Evolutionary conservation across 192 early-diverging fungal genomes (phyloP), one percentile per base, ranked within the genome.

Genomic region (Pecoramyces ruminantium): DNA sequence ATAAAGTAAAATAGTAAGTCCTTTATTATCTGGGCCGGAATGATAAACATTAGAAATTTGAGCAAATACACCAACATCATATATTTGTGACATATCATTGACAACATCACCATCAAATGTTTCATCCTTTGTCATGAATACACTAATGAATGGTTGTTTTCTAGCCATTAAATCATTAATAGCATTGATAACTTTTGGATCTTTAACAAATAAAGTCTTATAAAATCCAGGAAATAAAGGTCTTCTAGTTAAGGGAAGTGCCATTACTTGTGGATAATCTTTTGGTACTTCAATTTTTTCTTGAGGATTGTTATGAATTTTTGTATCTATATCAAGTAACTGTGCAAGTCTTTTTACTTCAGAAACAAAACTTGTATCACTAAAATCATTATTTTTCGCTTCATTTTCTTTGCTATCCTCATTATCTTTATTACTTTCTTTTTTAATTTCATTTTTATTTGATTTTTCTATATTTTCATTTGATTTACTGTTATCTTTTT

Each of bases 191-290:
- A 96, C 96, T 77, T 93, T 87, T 1, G 96, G 96, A 83, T 98
- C 94, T 85, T 97, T 96, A 80, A 99, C 95, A 29, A 96, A 95
- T 29, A 99, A 92, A 12, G 96, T 95, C 87, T 99, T 99, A 88
- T 97, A 99, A 84, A 97, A 96, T 29, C 96, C 96, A 28, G 97
- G 97, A 82, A 99, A 99, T 28, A 99, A 86, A 27, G 96, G 96
- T 29, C 97, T 89, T 15, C 95, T 88, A 25, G 95, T 94, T 79
- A 99, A 93, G 0, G 97, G 97, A 34, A 99, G 88, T 28, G 96
- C 95, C 82, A 99, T 87, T 0, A 98, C 92, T 81, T 97, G 95
- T 12, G 97, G 94, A 83, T 97, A 98, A 77, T 93, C 90, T 42
- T 96, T 94, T 11, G 97, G 97, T 13, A 97, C 34, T 29, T 39